Conservation (phyloP, 2,329 filamentous ascomycete genomes). For the Ceratocystis albifundus region DNA sequence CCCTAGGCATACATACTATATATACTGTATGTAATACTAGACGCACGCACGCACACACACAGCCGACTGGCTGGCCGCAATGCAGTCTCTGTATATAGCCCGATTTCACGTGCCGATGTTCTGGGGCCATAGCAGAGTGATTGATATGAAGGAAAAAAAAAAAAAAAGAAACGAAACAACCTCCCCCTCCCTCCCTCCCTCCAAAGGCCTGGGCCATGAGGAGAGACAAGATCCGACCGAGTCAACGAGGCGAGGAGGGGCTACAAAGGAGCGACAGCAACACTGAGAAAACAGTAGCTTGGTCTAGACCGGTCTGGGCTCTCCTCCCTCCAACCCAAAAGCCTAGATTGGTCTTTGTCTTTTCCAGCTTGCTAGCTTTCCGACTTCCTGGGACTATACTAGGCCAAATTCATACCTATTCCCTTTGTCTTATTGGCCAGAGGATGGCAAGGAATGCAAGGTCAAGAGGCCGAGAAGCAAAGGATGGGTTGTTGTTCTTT, state of each 20-base stretch:
- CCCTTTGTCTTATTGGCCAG: neutral
- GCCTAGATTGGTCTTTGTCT: constrained; percentile 15
- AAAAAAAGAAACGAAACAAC: neutral
- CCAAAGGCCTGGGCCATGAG: neutral
- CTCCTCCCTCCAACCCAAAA: neutral
- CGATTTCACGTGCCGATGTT: neutral
- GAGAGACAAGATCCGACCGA: neutral
- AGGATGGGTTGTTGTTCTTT: neutral
- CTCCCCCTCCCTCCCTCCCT: too few relatives aligned
- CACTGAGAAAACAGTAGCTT: neutral
- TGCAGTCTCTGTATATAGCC: neutral
- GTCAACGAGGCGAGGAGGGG: neutral
- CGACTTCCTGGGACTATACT: neutral
- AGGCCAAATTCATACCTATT: neutral
- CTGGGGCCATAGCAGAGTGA: neutral
- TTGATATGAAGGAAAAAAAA: neutral
- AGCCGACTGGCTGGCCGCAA: neutral
- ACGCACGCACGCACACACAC: neutral
- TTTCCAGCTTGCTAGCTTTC: constrained; percentile 9
- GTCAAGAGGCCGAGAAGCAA: neutral
- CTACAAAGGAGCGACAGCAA: neutral
- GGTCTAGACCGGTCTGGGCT: constrained; percentile 12
- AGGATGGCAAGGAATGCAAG: neutral
- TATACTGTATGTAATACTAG: neutral
- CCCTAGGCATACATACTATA: too few relatives aligned